Conservation (phyloP, 2,329 filamentous ascomycete species). For the Elsinoe necatrix region DNA sequence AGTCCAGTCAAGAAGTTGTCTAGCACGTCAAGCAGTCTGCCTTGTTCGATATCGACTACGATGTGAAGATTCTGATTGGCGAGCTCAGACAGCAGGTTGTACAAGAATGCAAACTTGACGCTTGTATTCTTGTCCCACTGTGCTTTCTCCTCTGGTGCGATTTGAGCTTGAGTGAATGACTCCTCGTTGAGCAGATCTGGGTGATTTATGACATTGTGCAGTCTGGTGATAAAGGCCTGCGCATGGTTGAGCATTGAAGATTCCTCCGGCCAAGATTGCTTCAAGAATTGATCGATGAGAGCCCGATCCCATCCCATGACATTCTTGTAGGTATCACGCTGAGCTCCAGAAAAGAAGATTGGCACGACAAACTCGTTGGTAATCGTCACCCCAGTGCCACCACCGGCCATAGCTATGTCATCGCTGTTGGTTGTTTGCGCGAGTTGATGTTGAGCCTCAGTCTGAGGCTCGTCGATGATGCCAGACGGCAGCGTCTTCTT, state of each 20-base stretch:
- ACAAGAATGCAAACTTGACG: slow-evolving; percentile 31
- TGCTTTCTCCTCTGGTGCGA: slow-evolving; percentile 23
- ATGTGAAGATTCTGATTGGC: slow-evolving; percentile 23
- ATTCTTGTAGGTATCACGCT: slow-evolving; percentile 27
- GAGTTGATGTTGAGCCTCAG: neutral
- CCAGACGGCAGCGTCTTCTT: slow-evolving; percentile 1
- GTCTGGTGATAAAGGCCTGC: slow-evolving; percentile 19
- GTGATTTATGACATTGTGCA: slow-evolving; percentile 20
- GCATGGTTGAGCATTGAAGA: slow-evolving; percentile 8
- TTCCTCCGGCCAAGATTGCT: slow-evolving; percentile 12
- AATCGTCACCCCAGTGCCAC: neutral
- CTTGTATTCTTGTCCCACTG: slow-evolving; percentile 30
- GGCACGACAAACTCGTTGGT: slow-evolving; percentile 23
- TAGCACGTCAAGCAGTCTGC: slow-evolving; percentile 26
- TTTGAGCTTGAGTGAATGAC: slow-evolving; percentile 24
- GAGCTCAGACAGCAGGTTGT: slow-evolving; percentile 25
- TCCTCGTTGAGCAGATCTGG: slow-evolving; percentile 30
- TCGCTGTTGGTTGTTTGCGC: neutral
- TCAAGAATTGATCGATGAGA: slow-evolving; percentile 23
- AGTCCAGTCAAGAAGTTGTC: slow-evolving; percentile 27
- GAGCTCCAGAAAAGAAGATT: slow-evolving; percentile 24
- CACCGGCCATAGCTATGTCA: neutral
- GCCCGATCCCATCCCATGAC: slow-evolving; percentile 21
- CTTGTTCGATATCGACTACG: slow-evolving; percentile 26
- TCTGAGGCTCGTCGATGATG: slow-evolving; percentile 13